Conservation (phyloP, 768 basidiomycete genomes). For the Russula emetica region DNA sequence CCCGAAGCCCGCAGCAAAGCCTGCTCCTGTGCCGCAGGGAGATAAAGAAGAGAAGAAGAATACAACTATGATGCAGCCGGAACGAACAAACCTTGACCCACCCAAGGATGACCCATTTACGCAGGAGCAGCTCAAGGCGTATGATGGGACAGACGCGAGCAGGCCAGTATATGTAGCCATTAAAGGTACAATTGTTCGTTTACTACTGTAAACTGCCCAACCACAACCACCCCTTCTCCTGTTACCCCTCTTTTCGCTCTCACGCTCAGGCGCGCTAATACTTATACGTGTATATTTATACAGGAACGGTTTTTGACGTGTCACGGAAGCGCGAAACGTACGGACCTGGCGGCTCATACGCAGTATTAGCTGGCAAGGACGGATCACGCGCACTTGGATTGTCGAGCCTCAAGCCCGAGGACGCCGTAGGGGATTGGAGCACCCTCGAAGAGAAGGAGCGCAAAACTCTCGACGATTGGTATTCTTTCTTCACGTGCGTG, state of each 20-base stretch:
- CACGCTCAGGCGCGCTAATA: not conserved
- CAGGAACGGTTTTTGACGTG: constrained; percentile 90
- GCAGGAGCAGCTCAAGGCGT: constrained; percentile 58
- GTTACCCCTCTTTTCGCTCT: not conserved
- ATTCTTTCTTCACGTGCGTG: constrained; percentile 79
- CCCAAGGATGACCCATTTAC: constrained; percentile 81
- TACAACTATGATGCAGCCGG: constrained; percentile 64
- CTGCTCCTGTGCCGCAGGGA: not conserved
- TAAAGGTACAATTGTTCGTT: constrained; percentile 55
- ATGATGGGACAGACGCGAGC: constrained; percentile 58
- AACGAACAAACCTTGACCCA: constrained; percentile 53
- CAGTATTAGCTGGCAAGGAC: constrained; percentile 91
- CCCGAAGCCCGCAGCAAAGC: constrained; percentile 15
- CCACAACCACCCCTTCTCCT: not conserved
- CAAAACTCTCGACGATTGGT: constrained; percentile 87
- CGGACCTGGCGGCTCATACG: constrained; percentile 73
- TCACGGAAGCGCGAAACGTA: constrained; percentile 82
- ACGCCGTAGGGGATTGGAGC: constrained; percentile 87
- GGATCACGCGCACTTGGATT: constrained; percentile 84
- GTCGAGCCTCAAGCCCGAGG: constrained; percentile 80
- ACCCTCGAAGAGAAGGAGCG: constrained; percentile 61
- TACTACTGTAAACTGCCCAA: no score
- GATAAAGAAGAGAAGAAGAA: constrained; percentile 36
- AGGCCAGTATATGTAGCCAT: constrained; percentile 89
- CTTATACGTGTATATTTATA: not conserved